Percentiles rank a stretch among this genome's conserved stretches.
Conservation (phyloP, 2,329 filamentous ascomycete species). For the Cadophora luteo-olivacea region DNA sequence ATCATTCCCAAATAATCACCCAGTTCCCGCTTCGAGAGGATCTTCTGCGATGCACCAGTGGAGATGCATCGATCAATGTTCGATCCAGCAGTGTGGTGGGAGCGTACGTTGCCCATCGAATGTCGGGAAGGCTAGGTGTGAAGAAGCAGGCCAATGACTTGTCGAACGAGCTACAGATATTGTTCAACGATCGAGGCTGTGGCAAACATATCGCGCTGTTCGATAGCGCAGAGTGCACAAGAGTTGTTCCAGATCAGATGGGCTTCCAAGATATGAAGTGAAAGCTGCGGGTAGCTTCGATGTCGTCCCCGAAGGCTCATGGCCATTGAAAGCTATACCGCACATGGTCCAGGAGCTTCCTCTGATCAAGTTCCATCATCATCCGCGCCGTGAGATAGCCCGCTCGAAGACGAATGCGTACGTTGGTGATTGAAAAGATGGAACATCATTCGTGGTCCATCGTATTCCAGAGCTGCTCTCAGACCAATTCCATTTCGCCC, state of each 20-base stretch:
- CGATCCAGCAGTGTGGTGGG: too few relatives aligned
- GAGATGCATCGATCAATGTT: too few relatives aligned
- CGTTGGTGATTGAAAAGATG: background rate
- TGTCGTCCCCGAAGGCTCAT: background rate
- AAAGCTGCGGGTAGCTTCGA: background rate
- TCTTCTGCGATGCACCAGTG: too few relatives aligned
- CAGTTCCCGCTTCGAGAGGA: too few relatives aligned
- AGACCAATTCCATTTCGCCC: constrained; percentile 54
- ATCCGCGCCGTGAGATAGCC: background rate
- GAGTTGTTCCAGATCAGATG: background rate
- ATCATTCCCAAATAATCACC: too few relatives aligned
- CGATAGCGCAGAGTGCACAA: background rate
- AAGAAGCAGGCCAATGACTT: too few relatives aligned
- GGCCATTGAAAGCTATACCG: background rate
- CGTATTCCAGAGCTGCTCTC: constrained; percentile 14
- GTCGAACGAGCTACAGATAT: too few relatives aligned
- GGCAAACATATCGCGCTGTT: too few relatives aligned
- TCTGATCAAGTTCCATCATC: background rate
- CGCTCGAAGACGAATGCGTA: background rate
- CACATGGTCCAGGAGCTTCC: background rate
- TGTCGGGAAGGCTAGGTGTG: too few relatives aligned
- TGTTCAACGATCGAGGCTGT: too few relatives aligned
- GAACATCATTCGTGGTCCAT: background rate
- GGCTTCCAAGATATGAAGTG: background rate
- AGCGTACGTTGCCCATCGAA: too few relatives aligned